Percentiles rank a stretch among this genome's conserved stretches.
Evolutionary conservation across 352 stramenopile species (phyloP).

Genomic region (Phytophthora colocasiae): DNA sequence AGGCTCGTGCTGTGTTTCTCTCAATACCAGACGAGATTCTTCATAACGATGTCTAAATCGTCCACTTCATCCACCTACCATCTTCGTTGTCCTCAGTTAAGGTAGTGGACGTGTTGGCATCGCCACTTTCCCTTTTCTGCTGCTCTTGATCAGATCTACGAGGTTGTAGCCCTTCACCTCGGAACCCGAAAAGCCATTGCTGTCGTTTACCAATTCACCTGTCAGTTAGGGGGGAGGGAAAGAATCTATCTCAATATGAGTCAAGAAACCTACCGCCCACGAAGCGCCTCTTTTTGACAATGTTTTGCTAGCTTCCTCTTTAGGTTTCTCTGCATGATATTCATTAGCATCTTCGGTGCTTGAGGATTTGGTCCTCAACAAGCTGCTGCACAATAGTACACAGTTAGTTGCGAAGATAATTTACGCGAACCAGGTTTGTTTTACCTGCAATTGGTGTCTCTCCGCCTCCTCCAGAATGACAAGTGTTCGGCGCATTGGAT

Average conservation of each 20-base stretch:
- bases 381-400: constrained; percentile 8
- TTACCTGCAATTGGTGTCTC: constrained; percentile 37
- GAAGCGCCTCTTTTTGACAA: constrained; percentile 16
- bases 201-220: constrained; percentile 5
- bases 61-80: constrained; percentile 33
- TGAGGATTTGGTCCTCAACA: constrained; percentile 25
- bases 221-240: too few species aligned
- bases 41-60: constrained; percentile 30
- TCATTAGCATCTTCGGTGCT: constrained; percentile 21
- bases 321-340: neutral
- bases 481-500: constrained; percentile 61
- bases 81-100: constrained; percentile 25
- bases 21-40: constrained; percentile 29
- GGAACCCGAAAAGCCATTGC: constrained; percentile 42
- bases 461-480: constrained; percentile 52
- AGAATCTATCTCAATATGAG: neutral
- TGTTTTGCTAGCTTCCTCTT: constrained; percentile 12
- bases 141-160: constrained; percentile 13
- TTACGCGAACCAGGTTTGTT: neutral
- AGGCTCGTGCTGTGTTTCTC: constrained; percentile 33
- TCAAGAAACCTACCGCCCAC: constrained; percentile 31
- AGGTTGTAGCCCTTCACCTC: constrained; percentile 1
- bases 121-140: constrained; percentile 17
- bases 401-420: too few species aligned
- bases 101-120: constrained; percentile 21